A percentile compares a stretch with the other conserved stretches of the same genome.
Conservation (phyloP, 2,329 filamentous ascomycete genomes). For the Aspergillus floridensis region DNA sequence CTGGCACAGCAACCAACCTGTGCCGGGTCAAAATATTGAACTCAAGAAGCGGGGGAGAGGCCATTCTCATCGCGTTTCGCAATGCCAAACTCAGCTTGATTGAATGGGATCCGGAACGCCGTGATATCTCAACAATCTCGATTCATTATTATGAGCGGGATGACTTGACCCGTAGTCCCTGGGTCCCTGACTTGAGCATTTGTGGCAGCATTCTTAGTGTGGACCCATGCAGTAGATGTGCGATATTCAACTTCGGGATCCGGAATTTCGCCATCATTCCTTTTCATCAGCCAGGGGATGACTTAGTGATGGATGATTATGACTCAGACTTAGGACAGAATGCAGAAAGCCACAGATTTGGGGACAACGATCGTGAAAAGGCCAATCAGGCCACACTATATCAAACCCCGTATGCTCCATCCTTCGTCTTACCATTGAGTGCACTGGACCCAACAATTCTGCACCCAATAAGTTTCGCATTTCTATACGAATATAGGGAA, state of each 20-base stretch:
- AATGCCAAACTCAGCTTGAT: constrained; percentile 91
- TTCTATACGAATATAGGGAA: constrained; percentile 94
- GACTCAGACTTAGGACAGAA: constrained; percentile 72
- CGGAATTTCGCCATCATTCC: constrained; percentile 90
- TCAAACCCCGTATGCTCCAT: constrained; percentile 75
- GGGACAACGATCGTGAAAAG: constrained; percentile 28
- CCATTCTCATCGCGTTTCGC: constrained; percentile 77
- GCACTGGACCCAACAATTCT: constrained; percentile 83
- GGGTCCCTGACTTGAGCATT: constrained; percentile 71
- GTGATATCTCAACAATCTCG: constrained; percentile 80
- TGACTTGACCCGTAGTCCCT: constrained; percentile 77
- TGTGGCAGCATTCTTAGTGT: constrained; percentile 80
- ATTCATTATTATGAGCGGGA: constrained; percentile 99
- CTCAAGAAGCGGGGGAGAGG: constrained; percentile 77
- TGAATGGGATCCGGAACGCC: constrained; percentile 84
- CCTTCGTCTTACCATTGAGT: constrained; percentile 88
- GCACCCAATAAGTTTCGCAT: constrained; percentile 86
- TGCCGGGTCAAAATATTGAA: constrained; percentile 70
- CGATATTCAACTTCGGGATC: constrained; percentile 85
- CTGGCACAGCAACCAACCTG: constrained; percentile 81
- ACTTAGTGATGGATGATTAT: constrained; percentile 88
- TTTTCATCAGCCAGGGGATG: constrained; percentile 81
- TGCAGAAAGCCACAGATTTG: constrained; percentile 43
- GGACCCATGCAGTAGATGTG: constrained; percentile 89
- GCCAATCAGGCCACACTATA: constrained; percentile 35